A percentile compares a stretch with the other conserved stretches of the same genome.
These are phyloP conservation scores for Fusarium sarcochroum DNA, from an alignment of 2,329 filamentous ascomycete species.

Conservation along the genomic window DNA sequence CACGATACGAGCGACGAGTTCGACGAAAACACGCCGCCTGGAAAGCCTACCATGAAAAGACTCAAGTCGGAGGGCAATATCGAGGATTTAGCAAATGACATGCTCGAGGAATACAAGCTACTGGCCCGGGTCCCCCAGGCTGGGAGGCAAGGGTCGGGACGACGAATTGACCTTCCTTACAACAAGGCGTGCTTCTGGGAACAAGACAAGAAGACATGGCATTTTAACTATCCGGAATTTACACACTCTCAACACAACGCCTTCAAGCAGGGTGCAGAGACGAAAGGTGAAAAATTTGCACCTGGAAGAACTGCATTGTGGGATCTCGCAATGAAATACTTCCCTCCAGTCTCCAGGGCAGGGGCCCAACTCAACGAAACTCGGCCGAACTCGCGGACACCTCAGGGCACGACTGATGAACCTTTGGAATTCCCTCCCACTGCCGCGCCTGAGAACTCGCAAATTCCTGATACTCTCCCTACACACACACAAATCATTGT, in stretches of 20 bases:
- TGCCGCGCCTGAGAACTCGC: conserved; percentile 47
- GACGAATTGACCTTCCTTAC: conserved; percentile 70
- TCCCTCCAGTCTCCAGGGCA: conserved; percentile 60
- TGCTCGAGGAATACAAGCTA: conserved; percentile 61
- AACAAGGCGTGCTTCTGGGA: conserved; percentile 72
- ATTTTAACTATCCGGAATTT: conserved; percentile 75
- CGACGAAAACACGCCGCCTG: conserved; percentile 54
- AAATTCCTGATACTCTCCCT: conserved; percentile 55
- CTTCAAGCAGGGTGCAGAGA: conserved; percentile 66
- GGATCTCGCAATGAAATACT: conserved; percentile 71
- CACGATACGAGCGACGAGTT: conserved; percentile 67
- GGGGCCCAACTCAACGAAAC: conserved; percentile 26
- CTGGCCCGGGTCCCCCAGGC: conserved; percentile 66
- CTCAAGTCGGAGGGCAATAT: conserved; percentile 65
- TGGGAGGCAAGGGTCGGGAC: conserved; percentile 63
- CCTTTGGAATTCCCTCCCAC: conserved; percentile 52
- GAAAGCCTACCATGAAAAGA: conserved; percentile 68
- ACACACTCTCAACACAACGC: conserved; percentile 70
- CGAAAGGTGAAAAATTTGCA: conserved; percentile 66
- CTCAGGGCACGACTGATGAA: conserved; percentile 46
- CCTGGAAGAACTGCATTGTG: conserved; percentile 67
- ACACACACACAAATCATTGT: conserved; percentile 55
- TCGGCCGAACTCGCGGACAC: conserved; percentile 26
- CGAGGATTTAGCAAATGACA: conserved; percentile 53
- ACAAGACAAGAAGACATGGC: conserved; percentile 68